Conservation (phyloP, 768 basidiomycete genomes). For the Tylopilus plumbeoviolaceoides region DNA sequence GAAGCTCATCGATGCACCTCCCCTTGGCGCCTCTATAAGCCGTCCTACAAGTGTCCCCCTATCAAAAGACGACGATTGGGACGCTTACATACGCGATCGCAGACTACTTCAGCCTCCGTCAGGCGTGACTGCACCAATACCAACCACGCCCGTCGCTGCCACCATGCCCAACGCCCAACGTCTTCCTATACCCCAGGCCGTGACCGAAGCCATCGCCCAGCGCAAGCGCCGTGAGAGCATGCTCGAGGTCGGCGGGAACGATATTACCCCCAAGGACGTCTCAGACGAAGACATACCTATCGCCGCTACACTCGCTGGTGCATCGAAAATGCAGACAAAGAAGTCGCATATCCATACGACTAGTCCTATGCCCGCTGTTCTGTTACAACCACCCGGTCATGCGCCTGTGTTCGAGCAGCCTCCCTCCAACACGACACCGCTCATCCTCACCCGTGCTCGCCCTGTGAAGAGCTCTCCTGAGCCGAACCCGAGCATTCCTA, state of each 20-base stretch:
- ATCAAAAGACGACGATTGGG: constrained; percentile 70
- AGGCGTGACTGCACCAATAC: constrained; percentile 76
- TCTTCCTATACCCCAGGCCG: constrained; percentile 62
- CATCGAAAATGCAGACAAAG: constrained; percentile 13
- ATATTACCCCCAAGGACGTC: constrained; percentile 29
- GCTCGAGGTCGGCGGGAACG: constrained; percentile 41
- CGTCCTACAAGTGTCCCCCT: constrained; percentile 74
- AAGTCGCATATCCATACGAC: constrained; percentile 18
- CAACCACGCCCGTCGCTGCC: constrained; percentile 46
- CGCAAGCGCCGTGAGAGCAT: constrained; percentile 72
- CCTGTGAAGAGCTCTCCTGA: constrained; percentile 18
- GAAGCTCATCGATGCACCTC: constrained; percentile 39
- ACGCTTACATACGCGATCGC: constrained; percentile 78
- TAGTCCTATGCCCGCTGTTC: constrained; percentile 24
- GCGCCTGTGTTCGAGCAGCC: constrained; percentile 27
- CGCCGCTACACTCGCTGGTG: constrained; percentile 16
- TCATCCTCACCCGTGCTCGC: constrained; percentile 21
- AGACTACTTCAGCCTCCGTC: constrained; percentile 81
- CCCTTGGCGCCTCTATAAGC: constrained; percentile 51
- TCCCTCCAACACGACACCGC: constrained; percentile 15
- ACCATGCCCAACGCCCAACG: constrained; percentile 35
- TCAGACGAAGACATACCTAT: constrained; percentile 36
- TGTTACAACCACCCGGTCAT: constrained; percentile 29
- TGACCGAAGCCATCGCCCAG: constrained; percentile 67
- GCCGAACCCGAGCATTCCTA: constrained; percentile 26